These are phyloP conservation scores for Kokia cookei DNA, from an alignment of 441 rosid genomes.

Conservation along the genomic window DNA sequence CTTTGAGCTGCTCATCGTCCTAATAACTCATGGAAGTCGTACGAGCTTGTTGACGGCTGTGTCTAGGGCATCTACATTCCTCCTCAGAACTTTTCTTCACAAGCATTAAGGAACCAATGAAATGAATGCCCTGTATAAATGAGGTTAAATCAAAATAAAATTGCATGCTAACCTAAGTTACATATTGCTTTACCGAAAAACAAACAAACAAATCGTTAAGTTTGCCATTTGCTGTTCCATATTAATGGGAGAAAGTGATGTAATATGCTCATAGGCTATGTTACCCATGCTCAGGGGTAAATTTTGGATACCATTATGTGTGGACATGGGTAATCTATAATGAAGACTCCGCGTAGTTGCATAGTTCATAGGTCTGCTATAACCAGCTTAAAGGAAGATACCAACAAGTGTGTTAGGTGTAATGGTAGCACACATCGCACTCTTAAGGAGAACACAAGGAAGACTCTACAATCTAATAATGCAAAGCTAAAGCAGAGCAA, in stretches of 20 bases:
- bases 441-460: too few species aligned
- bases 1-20: not conserved
- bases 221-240: not conserved
- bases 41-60: conserved; percentile 62
- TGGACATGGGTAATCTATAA: not conserved
- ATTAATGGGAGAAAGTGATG: not conserved
- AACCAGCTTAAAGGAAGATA: not conserved
- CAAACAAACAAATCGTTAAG: too few species aligned
- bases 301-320: not conserved
- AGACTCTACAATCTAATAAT: not conserved
- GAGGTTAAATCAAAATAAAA: not conserved
- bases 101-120: conserved; percentile 25
- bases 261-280: not conserved
- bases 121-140: not conserved
- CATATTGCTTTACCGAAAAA: too few species aligned
- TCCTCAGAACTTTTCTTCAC: conserved; percentile 68
- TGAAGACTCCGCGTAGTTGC: not conserved
- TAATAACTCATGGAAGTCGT: conserved; percentile 37
- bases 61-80: conserved; percentile 74
- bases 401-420: too few species aligned
- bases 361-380: not conserved
- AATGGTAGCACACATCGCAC: too few species aligned
- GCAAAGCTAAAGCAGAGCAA: not conserved
- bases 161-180: not conserved
- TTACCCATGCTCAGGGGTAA: not conserved